phyloP scores from a whole-genome alignment of 192 early-diverging fungal genomes.

The Phlyctochytrium planicorne region DNA sequence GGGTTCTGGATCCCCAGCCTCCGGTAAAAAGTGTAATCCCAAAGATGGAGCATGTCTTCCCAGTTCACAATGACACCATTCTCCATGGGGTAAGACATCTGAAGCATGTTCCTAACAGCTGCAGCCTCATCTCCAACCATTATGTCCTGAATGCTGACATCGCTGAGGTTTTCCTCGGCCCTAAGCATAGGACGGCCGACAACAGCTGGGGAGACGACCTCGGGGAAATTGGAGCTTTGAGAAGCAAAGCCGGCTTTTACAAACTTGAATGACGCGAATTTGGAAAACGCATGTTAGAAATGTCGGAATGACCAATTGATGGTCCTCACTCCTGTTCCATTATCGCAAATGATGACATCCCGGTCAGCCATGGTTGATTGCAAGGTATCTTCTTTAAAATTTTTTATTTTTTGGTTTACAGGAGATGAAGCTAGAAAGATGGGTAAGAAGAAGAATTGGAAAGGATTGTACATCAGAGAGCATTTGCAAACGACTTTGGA shows the following conservation, averaged over 20 bases:
- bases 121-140: slow-evolving; percentile 99
- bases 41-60: slow-evolving; percentile 93
- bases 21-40: slow-evolving; percentile 97
- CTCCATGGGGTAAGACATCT: slow-evolving; percentile 98
- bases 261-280: slow-evolving; percentile 59
- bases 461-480: too few relatives aligned
- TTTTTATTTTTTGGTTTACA: too few relatives aligned
- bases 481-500: too few relatives aligned
- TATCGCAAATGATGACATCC: slow-evolving; percentile 59
- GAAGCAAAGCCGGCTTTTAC: slow-evolving; percentile 97
- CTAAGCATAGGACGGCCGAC: slow-evolving; percentile 98
- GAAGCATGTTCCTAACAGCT: slow-evolving; percentile 76
- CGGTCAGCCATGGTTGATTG: background rate
- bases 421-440: too few relatives aligned
- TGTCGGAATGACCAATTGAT: background rate
- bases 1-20: slow-evolving; percentile 84
- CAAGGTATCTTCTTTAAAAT: too few relatives aligned
- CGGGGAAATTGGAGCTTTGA: slow-evolving; percentile 81
- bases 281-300: background rate
- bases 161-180: slow-evolving; percentile 83
- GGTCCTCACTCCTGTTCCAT: slow-evolving; percentile 55
- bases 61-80: slow-evolving; percentile 97
- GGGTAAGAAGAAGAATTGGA: too few relatives aligned
- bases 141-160: slow-evolving; percentile 86
- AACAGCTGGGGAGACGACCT: slow-evolving; percentile 92